These are phyloP conservation scores for Nicotiana attenuata DNA, from an alignment of 257 asterid species.

Conservation along the genomic window DNA sequence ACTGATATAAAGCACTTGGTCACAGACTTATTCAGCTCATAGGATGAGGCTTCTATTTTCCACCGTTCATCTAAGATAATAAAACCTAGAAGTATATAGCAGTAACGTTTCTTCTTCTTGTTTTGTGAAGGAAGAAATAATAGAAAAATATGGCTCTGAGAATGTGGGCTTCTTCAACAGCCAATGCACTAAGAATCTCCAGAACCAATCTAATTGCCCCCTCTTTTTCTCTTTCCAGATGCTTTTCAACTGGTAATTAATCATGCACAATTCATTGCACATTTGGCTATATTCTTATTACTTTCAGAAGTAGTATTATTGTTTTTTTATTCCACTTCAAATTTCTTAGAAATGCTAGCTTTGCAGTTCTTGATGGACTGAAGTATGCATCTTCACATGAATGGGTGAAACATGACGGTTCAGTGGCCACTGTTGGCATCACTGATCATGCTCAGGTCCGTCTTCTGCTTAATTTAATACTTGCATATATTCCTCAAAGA, in stretches of 20 bases:
- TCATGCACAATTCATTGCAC: background rate
- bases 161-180: constrained; percentile 97
- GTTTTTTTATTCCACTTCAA: background rate
- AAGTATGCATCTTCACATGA: constrained; percentile 81
- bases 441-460: constrained; percentile 92
- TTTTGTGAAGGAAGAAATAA: constrained; percentile 1
- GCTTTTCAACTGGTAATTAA: constrained; percentile 65
- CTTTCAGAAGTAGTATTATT: background rate
- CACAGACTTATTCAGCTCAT: background rate
- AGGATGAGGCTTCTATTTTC: constrained; percentile 47
- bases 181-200: constrained; percentile 75
- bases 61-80: constrained; percentile 60
- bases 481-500: background rate
- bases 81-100: constrained; percentile 3
- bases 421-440: constrained; percentile 79
- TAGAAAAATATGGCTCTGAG: constrained; percentile 62
- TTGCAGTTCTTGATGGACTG: constrained; percentile 70
- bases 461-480: background rate
- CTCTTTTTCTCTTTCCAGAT: constrained; percentile 48
- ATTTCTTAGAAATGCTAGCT: background rate
- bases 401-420: constrained; percentile 93
- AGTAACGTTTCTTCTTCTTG: background rate
- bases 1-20: background rate
- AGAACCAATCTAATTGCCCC: constrained; percentile 18
- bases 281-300: background rate